These are phyloP conservation scores for Mucor velutinosus DNA, from an alignment of 371 early-diverging fungal genomes.

Conservation along the genomic window DNA sequence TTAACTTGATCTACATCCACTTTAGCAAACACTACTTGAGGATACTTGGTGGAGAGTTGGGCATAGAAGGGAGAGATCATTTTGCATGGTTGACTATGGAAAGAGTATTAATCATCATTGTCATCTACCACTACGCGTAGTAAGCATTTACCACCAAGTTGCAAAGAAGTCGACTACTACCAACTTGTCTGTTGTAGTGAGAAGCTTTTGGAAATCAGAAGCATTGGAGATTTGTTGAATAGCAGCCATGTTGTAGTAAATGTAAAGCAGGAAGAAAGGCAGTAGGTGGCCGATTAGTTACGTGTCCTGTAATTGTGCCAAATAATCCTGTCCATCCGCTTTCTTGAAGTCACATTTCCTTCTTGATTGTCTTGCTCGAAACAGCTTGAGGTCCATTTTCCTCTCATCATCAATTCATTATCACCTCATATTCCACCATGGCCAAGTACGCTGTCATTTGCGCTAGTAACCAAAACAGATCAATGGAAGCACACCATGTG, in stretches of 20 bases:
- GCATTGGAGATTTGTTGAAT: conserved; percentile 29
- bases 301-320: neutral
- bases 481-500: conserved; percentile 96
- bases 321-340: neutral
- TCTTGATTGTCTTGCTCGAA: neutral
- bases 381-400: neutral
- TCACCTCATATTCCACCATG: conserved; percentile 41
- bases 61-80: conserved; percentile 60
- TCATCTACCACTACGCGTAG: conserved; percentile 33
- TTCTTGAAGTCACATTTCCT: neutral
- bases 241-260: conserved; percentile 11
- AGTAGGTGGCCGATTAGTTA: neutral
- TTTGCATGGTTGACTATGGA: conserved; percentile 58
- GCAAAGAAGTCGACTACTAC: conserved; percentile 64
- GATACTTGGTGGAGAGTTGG: conserved; percentile 55
- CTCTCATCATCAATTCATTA: neutral
- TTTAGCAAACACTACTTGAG: conserved; percentile 60
- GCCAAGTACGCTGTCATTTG: conserved; percentile 91
- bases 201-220: conserved; percentile 36
- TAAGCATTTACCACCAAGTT: conserved; percentile 50
- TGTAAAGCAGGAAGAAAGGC: neutral
- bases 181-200: conserved; percentile 34
- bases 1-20: conserved; percentile 61
- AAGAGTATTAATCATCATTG: conserved; percentile 1
- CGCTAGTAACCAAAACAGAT: conserved; percentile 96